A percentile compares a stretch with the other conserved stretches of the same genome.
These are phyloP conservation scores for Panellus pusillus DNA, from an alignment of 768 basidiomycete species.

Conservation along the genomic window DNA sequence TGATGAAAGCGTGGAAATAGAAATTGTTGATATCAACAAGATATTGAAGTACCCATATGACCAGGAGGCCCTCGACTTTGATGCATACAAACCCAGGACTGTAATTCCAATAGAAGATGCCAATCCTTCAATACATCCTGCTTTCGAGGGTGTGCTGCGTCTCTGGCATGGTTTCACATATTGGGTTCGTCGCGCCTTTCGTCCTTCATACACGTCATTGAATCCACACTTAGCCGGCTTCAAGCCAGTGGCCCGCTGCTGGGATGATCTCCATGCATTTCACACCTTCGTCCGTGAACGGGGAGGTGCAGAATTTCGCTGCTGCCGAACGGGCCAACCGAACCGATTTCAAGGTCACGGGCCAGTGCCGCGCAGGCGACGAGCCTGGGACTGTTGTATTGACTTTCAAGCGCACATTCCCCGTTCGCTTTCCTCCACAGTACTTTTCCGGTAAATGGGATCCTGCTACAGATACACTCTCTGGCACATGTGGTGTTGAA, in stretches of 20 bases:
- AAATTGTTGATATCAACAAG: slow-evolving; percentile 7
- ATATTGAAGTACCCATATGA: slow-evolving; percentile 17
- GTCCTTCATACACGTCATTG: too few relatives aligned
- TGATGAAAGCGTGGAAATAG: slow-evolving; percentile 9
- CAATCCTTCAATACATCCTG: not conserved
- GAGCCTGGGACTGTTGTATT: not conserved
- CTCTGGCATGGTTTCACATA: slow-evolving; percentile 16
- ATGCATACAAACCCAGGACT: slow-evolving; percentile 3
- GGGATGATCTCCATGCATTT: slow-evolving; percentile 16
- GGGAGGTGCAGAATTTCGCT: slow-evolving; percentile 9
- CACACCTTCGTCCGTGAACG: not conserved
- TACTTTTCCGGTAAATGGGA: slow-evolving; percentile 11
- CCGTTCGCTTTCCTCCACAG: not conserved
- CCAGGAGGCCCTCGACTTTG: slow-evolving; percentile 13
- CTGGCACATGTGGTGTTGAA: not conserved
- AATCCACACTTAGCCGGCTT: not conserved
- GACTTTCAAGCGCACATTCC: slow-evolving; percentile 12
- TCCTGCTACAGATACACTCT: not conserved
- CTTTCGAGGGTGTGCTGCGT: not conserved
- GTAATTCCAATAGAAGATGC: not conserved
- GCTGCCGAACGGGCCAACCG: slow-evolving; percentile 10
- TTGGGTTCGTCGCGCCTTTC: not conserved
- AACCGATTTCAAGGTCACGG: slow-evolving; percentile 8
- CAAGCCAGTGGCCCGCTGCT: not conserved
- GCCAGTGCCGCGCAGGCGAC: slow-evolving; percentile 4